Percentiles rank a stretch among this genome's conserved stretches.
These are phyloP conservation scores for Dysphania ambrosioides DNA, from an alignment of 148 eudicot genomes.

Conservation along the genomic window DNA sequence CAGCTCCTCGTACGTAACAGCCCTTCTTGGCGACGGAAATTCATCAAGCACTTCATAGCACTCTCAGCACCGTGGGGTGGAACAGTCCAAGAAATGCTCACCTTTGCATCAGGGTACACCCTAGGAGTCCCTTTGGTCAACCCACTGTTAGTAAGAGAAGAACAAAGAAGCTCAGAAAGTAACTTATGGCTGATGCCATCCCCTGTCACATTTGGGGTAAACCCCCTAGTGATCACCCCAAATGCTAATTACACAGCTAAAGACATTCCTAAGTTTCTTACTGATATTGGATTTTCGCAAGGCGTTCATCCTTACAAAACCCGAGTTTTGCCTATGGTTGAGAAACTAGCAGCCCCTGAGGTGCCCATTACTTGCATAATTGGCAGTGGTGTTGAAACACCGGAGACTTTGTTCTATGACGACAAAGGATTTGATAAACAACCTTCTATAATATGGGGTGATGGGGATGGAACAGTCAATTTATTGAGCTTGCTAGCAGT, in stretches of 20 bases:
- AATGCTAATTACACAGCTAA: conserved; percentile 41
- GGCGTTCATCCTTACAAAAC: conserved; percentile 48
- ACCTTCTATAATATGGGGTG: conserved; percentile 66
- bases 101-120: conserved; percentile 82
- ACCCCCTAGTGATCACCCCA: conserved; percentile 56
- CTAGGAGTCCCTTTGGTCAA: conserved; percentile 84
- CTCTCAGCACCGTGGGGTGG: conserved; percentile 92
- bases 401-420: conserved; percentile 65
- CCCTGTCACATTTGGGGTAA: conserved; percentile 38
- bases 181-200: conserved; percentile 89
- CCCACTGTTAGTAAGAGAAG: conserved; percentile 68
- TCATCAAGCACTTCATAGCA: conserved; percentile 71
- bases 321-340: conserved; percentile 58
- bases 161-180: conserved; percentile 84
- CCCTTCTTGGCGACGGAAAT: conserved; percentile 57
- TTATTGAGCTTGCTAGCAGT: conserved; percentile 61
- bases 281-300: conserved; percentile 60
- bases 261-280: conserved; percentile 48
- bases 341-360: conserved; percentile 34
- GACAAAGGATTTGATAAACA: conserved; percentile 57
- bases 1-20: conserved; percentile 58
- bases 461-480: conserved; percentile 96
- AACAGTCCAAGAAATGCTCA: conserved; percentile 66
- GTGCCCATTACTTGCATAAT: conserved; percentile 72
- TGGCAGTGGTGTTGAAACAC: conserved; percentile 56